phyloP scores from a whole-genome alignment of 352 stramenopile species.

The Phytopythium vexans region DNA sequence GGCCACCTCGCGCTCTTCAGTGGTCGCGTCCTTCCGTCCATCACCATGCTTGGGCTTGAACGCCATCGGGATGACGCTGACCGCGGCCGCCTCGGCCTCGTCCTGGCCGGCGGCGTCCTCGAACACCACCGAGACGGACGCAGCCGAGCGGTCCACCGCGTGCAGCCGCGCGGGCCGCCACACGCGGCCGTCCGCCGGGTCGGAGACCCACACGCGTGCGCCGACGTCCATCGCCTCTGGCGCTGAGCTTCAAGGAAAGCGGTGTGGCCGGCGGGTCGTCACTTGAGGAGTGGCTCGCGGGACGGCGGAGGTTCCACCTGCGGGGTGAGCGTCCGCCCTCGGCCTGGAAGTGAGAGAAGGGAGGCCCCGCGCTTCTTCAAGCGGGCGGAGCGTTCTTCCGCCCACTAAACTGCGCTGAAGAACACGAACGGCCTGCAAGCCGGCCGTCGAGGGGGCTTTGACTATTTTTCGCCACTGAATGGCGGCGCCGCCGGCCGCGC shows the following conservation, averaged over 20 bases:
- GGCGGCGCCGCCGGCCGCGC: no score
- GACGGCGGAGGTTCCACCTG: no score
- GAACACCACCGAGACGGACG: slow-evolving; percentile 22
- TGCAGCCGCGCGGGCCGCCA: slow-evolving; percentile 59
- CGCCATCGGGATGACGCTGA: slow-evolving; percentile 32
- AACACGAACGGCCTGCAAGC: no score
- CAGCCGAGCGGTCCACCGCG: background rate
- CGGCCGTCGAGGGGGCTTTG: no score
- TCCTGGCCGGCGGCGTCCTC: slow-evolving; percentile 6
- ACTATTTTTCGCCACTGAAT: no score
- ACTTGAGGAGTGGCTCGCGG: no score
- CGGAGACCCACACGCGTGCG: slow-evolving; percentile 66
- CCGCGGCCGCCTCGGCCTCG: slow-evolving; percentile 4
- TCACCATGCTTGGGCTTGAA: slow-evolving; percentile 8
- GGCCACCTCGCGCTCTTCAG: slow-evolving; percentile 39
- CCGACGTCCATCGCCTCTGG: slow-evolving; percentile 59
- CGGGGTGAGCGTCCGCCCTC: no score
- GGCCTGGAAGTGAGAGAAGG: no score
- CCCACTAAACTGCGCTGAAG: no score
- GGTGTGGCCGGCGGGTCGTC: no score
- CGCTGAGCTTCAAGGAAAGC: background rate
- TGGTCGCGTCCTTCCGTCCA: background rate
- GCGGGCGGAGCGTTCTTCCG: no score
- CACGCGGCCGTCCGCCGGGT: slow-evolving; percentile 43
- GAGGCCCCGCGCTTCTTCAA: no score